These are phyloP conservation scores for Chytriomyces confervae DNA, from an alignment of 192 early-diverging fungal genomes.

Conservation along the genomic window DNA sequence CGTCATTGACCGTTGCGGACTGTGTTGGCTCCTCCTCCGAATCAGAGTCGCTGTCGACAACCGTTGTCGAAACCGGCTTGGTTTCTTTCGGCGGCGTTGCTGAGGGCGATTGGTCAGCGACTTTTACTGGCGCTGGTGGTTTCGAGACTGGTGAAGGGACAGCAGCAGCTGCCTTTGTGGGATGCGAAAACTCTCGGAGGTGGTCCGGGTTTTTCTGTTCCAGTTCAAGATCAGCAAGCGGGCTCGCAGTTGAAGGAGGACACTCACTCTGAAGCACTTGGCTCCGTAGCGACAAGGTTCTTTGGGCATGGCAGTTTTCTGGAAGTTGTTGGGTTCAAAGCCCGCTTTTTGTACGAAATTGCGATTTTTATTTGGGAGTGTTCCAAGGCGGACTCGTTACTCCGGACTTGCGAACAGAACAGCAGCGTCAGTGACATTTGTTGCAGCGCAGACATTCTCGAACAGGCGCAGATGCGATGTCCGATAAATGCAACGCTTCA, in stretches of 20 bases:
- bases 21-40: slow-evolving; percentile 6
- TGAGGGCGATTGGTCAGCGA: background rate
- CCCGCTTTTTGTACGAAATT: too few relatives aligned
- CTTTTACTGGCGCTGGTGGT: background rate
- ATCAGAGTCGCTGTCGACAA: slow-evolving; percentile 41
- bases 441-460: background rate
- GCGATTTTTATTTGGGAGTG: too few relatives aligned
- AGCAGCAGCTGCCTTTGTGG: background rate
- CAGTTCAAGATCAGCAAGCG: too few relatives aligned
- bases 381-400: too few relatives aligned
- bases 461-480: background rate
- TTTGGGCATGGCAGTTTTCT: too few relatives aligned
- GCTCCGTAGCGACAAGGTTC: too few relatives aligned
- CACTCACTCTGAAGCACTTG: too few relatives aligned
- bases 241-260: too few relatives aligned
- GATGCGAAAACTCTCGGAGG: slow-evolving; percentile 37
- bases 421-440: too few relatives aligned
- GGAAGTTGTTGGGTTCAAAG: too few relatives aligned
- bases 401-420: too few relatives aligned
- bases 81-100: background rate
- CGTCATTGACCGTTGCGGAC: slow-evolving; percentile 3
- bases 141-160: background rate
- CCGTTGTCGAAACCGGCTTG: slow-evolving; percentile 30
- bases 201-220: slow-evolving; percentile 43
- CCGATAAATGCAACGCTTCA: background rate